These are phyloP conservation scores for Trichoderma lentiforme DNA, from an alignment of 2,329 filamentous ascomycete species.

Conservation along the genomic window DNA sequence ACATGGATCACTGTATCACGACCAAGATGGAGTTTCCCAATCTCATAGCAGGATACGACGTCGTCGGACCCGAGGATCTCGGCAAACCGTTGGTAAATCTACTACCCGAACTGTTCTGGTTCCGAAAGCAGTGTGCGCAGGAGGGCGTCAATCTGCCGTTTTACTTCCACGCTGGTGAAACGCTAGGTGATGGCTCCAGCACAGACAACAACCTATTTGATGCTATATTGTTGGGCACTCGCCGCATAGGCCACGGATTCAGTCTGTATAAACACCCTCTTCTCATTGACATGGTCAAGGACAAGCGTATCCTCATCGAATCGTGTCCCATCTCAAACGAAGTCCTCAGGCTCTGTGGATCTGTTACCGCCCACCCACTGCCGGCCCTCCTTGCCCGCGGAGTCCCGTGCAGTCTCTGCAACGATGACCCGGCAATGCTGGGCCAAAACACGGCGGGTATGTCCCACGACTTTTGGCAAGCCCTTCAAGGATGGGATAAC, in stretches of 20 bases:
- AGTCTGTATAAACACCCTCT: slow-evolving; percentile 89
- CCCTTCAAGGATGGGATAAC: slow-evolving; percentile 87
- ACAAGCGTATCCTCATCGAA: slow-evolving; percentile 84
- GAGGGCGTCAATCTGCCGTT: slow-evolving; percentile 82
- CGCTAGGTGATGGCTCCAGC: slow-evolving; percentile 67
- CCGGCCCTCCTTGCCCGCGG: slow-evolving; percentile 82
- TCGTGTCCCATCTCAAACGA: slow-evolving; percentile 91
- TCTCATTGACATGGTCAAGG: slow-evolving; percentile 82
- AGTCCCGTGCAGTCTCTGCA: slow-evolving; percentile 78
- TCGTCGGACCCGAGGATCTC: slow-evolving; percentile 82
- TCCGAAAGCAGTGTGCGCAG: slow-evolving; percentile 77
- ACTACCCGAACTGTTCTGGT: slow-evolving; percentile 87
- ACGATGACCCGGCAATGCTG: slow-evolving; percentile 86
- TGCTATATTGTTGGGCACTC: slow-evolving; percentile 78
- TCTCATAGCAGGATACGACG: slow-evolving; percentile 80
- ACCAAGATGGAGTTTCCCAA: slow-evolving; percentile 77
- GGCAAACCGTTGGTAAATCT: slow-evolving; percentile 74
- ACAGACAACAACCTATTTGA: slow-evolving; percentile 85
- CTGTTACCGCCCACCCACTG: slow-evolving; percentile 73
- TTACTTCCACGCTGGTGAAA: slow-evolving; percentile 94
- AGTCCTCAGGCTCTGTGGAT: slow-evolving; percentile 73
- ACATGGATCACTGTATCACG: slow-evolving; percentile 84
- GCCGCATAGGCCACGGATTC: slow-evolving; percentile 86
- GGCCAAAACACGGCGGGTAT: slow-evolving; percentile 79
- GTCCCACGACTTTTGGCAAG: slow-evolving; percentile 94